Percentiles rank a stretch among this genome's conserved stretches.
Conservation (phyloP, 2,329 filamentous ascomycete species). For the Tolypocladium cylindrosporum region DNA sequence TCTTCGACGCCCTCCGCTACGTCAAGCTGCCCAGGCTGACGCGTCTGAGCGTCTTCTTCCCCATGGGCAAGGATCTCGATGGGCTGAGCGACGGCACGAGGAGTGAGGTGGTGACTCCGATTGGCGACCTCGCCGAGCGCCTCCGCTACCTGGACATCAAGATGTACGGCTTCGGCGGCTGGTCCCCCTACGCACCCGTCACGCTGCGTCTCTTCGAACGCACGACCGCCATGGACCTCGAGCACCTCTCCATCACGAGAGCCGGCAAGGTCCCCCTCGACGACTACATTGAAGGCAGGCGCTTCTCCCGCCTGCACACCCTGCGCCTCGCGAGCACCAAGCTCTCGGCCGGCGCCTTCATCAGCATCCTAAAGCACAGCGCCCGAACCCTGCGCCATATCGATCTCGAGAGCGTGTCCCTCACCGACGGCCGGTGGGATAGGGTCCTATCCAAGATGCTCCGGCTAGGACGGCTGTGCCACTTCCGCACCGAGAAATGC, state of each 20-base stretch:
- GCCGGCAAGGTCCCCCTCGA: neutral
- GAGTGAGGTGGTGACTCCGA: neutral
- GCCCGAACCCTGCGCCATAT: neutral
- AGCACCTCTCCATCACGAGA: neutral
- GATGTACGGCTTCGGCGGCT: too few relatives aligned
- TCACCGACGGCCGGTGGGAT: neutral
- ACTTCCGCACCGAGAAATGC: neutral
- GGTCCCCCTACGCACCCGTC: too few relatives aligned
- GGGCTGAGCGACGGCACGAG: neutral
- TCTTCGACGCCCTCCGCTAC: neutral
- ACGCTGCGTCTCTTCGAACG: neutral
- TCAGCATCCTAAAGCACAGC: neutral
- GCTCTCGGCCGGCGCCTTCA: neutral
- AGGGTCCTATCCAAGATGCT: neutral
- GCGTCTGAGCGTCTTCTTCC: neutral
- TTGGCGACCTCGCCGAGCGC: neutral
- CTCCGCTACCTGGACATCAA: neutral
- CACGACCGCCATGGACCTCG: neutral
- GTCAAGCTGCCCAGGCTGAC: neutral
- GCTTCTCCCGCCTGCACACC: neutral
- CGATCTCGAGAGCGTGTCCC: neutral
- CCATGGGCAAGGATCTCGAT: neutral
- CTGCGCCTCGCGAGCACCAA: neutral
- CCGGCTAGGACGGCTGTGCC: neutral
- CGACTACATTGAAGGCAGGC: neutral